Base-by-base conservation (phyloP, 768 basidiomycete species). In the Tricholoma matsutake region DNA sequence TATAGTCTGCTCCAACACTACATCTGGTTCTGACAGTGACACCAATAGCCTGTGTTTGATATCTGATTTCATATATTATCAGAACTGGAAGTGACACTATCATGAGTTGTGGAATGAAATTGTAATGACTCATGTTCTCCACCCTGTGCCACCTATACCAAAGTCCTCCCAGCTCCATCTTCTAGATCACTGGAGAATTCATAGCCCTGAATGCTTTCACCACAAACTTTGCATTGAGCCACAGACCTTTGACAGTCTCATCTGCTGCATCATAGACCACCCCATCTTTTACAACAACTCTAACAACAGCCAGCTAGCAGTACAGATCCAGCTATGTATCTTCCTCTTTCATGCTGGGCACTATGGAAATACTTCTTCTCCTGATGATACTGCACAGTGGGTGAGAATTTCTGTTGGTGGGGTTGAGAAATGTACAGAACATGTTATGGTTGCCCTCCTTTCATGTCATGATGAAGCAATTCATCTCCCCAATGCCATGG, bases 201-300 rank as follows among this genome's bases (percentile, higher is more conserved):
- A 52, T 18, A 52, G 51, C 51, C 51, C 51, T 13, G 20, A 52
- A 52, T 10, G 14, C 31, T 52, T 52, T n/a, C 20, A 16, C 31
- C 10, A 20, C 10, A 28, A 52, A 28, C 25, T 52, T 52, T 18
- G 20, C 20, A 8, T 52, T 25, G 25, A 25, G 25, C 51, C 51
- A 52, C 6, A 2, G 14, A 45, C 41, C 8, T 65, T 67, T 22
- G 34, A 37, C 18, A 31, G 28, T 14, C 28, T 67, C 18, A 41
- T 54, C 9, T 41, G 47, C 2, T 25, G 58, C 2, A 67, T 67
- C 32, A 14, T 61, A 29, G 57, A 67, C 35, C 39, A 71, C 45
- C 59, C 43, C 14, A 53, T 69, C 16, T 72, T 70, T 52, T 18
- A 49, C 6, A 72, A 72, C 59, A 62, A 68, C 18, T 69, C 68